phyloP scores from a whole-genome alignment of 345 rosid species.

The Gossypium stocksii region DNA sequence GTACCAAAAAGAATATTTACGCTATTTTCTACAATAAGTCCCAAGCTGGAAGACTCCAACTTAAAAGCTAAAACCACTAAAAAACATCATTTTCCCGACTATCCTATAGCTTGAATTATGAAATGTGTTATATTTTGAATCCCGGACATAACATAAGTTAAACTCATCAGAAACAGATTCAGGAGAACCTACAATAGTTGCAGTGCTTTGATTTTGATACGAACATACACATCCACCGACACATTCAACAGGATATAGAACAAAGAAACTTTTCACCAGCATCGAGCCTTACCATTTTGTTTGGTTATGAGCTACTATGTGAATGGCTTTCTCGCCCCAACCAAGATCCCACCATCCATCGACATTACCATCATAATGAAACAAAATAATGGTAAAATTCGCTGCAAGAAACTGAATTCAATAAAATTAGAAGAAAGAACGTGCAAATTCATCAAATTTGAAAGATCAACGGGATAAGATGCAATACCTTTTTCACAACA shows the following conservation, averaged over 20 bases:
- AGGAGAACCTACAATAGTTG: background rate
- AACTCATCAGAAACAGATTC: background rate
- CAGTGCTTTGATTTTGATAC: background rate
- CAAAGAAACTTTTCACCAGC: background rate
- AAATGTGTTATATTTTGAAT: background rate
- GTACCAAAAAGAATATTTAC: background rate
- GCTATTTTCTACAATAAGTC: background rate
- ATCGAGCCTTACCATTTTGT: conserved; percentile 68
- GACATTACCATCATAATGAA: conserved; percentile 88
- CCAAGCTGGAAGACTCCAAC: background rate
- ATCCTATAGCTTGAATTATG: background rate
- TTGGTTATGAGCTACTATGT: conserved; percentile 89
- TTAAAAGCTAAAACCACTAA: background rate
- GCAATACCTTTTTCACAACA: conserved; percentile 69
- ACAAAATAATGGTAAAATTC: conserved; percentile 80
- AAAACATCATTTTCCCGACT: background rate
- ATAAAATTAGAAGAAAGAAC: conserved; percentile 33
- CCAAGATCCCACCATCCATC: conserved; percentile 80
- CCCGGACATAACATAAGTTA: background rate
- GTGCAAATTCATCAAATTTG: background rate
- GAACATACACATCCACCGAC: background rate
- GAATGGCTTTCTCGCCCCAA: conserved; percentile 77
- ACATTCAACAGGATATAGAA: background rate
- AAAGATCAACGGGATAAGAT: conserved; percentile 14
- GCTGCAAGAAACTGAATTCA: conserved; percentile 86